Percentiles rank a stretch among this genome's conserved stretches.
phyloP scores from a whole-genome alignment of 345 rosid genomes.

The Sonneratia caseolaris region DNA sequence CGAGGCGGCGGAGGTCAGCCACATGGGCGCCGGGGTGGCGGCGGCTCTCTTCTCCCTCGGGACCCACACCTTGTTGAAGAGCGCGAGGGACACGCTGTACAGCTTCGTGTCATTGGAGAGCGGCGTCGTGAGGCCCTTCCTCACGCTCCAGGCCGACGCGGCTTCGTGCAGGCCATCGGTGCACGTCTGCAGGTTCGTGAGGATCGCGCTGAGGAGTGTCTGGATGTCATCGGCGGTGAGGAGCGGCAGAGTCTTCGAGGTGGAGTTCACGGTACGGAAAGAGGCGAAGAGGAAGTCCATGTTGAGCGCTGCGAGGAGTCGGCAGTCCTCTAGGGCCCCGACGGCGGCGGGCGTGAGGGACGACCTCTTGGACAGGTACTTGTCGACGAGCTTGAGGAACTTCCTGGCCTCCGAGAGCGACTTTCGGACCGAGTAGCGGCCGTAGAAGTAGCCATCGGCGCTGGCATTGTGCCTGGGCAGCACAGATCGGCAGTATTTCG shows the following conservation, averaged over 20 bases:
- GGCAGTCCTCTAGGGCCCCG: slow-evolving; percentile 30
- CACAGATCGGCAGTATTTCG: slow-evolving; percentile 43
- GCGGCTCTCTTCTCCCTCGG: neutral
- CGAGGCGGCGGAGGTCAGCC: neutral
- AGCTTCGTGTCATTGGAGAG: slow-evolving; percentile 14
- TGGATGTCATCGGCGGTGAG: slow-evolving; percentile 16
- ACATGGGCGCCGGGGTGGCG: neutral
- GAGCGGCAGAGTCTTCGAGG: slow-evolving; percentile 3
- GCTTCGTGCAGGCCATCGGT: slow-evolving; percentile 19
- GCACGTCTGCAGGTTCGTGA: slow-evolving; percentile 33
- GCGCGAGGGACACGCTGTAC: slow-evolving; percentile 21
- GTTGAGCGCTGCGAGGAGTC: slow-evolving; percentile 17
- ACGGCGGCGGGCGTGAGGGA: neutral
- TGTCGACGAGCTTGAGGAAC: slow-evolving; percentile 36
- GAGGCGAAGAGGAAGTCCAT: slow-evolving; percentile 18
- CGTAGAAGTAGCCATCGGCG: slow-evolving; percentile 34
- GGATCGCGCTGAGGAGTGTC: slow-evolving; percentile 27
- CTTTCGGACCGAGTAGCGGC: slow-evolving; percentile 44
- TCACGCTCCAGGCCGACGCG: slow-evolving; percentile 9
- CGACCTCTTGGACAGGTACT: slow-evolving; percentile 22
- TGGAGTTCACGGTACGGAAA: slow-evolving; percentile 3
- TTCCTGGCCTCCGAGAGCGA: slow-evolving; percentile 53
- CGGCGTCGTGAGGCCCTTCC: slow-evolving; percentile 8
- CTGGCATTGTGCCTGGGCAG: slow-evolving; percentile 35
- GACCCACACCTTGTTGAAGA: slow-evolving; percentile 22